These are phyloP conservation scores for Vinca minor DNA, from an alignment of 257 asterid species.

Conservation along the genomic window DNA sequence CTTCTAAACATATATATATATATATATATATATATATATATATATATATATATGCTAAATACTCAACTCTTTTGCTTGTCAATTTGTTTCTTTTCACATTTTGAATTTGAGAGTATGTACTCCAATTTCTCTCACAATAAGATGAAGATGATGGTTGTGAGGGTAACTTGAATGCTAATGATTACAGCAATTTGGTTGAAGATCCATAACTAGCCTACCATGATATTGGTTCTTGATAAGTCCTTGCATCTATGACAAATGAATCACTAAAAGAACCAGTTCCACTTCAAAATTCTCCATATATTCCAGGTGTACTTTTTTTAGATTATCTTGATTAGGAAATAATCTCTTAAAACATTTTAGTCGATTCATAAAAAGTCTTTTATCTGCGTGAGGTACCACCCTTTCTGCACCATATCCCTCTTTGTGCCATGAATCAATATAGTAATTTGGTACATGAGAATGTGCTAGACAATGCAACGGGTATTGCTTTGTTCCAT, in stretches of 20 bases:
- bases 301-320: not conserved
- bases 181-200: no score
- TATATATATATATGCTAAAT: not conserved
- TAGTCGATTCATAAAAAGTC: not conserved
- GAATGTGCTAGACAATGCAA: constrained; percentile 1
- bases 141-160: not conserved
- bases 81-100: constrained; percentile 2
- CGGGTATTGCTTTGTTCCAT: no score
- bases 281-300: not conserved
- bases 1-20: no score
- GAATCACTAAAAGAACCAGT: no score
- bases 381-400: not conserved
- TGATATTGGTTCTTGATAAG: no score
- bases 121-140: not conserved
- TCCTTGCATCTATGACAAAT: no score
- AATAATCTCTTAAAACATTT: no score
- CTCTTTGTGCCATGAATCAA: not conserved
- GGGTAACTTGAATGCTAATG: not conserved
- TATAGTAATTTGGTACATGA: not conserved
- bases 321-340: not conserved
- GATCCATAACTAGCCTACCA: no score
- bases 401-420: not conserved
- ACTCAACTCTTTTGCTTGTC: no score
- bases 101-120: no score
- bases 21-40: no score